Base-by-base conservation (phyloP, 2,329 filamentous ascomycete species). In the Chaetoscypha palmicola region DNA sequence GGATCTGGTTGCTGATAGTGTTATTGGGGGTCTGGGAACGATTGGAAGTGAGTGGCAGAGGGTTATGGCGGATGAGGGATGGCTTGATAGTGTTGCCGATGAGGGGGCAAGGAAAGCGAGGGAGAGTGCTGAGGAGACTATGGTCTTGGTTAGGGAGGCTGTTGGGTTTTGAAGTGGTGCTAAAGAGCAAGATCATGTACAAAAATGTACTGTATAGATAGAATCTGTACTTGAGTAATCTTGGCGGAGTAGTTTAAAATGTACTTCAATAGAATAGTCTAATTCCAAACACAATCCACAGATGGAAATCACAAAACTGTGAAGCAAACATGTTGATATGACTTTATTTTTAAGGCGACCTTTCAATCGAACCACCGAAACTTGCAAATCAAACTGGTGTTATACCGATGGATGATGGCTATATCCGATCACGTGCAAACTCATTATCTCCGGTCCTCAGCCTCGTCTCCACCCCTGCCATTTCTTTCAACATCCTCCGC, bases 21-120 rank as follows among this genome's bases (percentile, higher is more conserved):
- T 92, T 0, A 67, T 73, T 4, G 52, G 56, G 5, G 72, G 72
- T 1, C 60, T 88, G 12, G 61, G 58, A 11, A 70, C 68, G 2
- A 70, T 88, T 24, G 66, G 80, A 17, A 70, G 73, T 33, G 66
- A 70, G 24, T 88, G 81, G 57, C 50, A 69, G 58, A 63, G 31
- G 66, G 70, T 16, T 12, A 7, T 28, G 7, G 24, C 7, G 7
- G 68, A 75, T 16, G 69, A 71, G 5, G 65, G 61, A 23, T 73
- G 72, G 57, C 62, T 88, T 10, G 71, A 79, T 37, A 64, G 72
- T 8, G 67, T 86, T 9, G 77, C 76, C 34, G 68, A 64, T 3
- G 61, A 74, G 30, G 84, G 86, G 0, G 76, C 75, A 0, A 61
- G 63, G 30, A 78, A 72, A 58, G 86, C 86, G n/a, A 67, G 68